Conservation (phyloP, 2,329 filamentous ascomycete species). For the Furcasterigmium sp. region DNA sequence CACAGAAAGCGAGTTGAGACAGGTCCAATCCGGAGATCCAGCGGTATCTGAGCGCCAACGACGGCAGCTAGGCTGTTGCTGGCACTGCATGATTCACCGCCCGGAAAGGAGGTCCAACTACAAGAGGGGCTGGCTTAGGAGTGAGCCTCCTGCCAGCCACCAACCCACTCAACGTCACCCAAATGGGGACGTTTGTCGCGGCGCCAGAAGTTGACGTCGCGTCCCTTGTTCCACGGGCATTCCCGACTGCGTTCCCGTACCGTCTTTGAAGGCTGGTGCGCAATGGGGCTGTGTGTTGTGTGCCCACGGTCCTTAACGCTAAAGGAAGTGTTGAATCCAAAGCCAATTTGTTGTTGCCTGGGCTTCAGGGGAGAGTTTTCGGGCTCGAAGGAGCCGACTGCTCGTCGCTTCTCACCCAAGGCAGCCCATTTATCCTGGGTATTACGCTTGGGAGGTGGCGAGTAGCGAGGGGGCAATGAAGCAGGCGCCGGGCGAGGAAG, state of each 20-base stretch:
- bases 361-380: conserved; percentile 37
- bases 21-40: conserved; percentile 21
- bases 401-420: conserved; percentile 78
- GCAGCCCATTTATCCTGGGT: conserved; percentile 81
- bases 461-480: conserved; percentile 46
- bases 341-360: conserved; percentile 19
- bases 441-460: conserved; percentile 60
- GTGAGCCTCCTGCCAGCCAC: conserved; percentile 69
- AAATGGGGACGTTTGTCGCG: conserved; percentile 61
- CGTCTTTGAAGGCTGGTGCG: conserved; percentile 20
- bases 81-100: not conserved
- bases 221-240: conserved; percentile 52
- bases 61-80: not conserved
- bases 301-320: too few relatives aligned
- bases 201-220: conserved; percentile 57
- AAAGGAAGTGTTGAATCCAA: conserved; percentile 43
- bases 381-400: conserved; percentile 47
- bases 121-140: conserved; percentile 45
- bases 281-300: conserved; percentile 16
- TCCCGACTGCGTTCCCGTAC: conserved; percentile 44
- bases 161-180: conserved; percentile 89
- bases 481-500: conserved; percentile 30
- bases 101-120: conserved; percentile 43
- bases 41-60: not conserved
- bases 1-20: conserved; percentile 60